Base-by-base conservation (phyloP, 2,329 filamentous ascomycete species). In the Aureobasidium pullulans region DNA sequence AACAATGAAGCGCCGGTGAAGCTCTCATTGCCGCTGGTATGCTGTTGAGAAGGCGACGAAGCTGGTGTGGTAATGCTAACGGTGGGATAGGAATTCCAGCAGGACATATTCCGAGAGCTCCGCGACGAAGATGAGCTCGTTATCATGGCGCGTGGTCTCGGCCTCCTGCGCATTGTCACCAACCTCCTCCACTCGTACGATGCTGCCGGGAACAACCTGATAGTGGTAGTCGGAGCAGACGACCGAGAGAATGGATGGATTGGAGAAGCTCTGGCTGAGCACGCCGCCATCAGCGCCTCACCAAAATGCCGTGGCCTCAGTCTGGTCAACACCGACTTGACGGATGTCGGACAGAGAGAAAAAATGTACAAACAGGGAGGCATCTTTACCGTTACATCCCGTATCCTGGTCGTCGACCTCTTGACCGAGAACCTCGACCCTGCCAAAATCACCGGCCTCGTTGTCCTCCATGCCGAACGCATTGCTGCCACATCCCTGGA, bases 141-240 rank as follows among this genome's bases (percentile, higher is more conserved):
- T 67, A 81, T 99, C 58, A 83, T 97, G 59, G 94, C 93, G 43
- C 89, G 90, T 57, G 94, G 94, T 66, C 86, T 99, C 49, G 94
- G 94, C 66, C 85, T 97, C 47, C 84, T 96, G 72, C 90, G 91
- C 65, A 84, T 99, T 60, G 83, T 96, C 69, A 95, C 90, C n/a
- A 99, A 97, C 71, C 83, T 99, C 40, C 84, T 99, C 31, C 94
- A 99, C 74, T 92, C 92, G 19, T 96, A 96, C 75, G 94, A 99
- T 81, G 92, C 91, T 1, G 90, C 90, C 3, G 94, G 94, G 13
- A 95, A 94, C 75, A 97, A 96, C 69, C 78, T 99, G 58, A 86
- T 99, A 50, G 79, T 99, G 46, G 76, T 99, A 19, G 85, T 97
- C 43, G 92, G 91, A 9, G 92, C 94, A 37, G 89, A 94, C 62